Evolutionary conservation across 345 rosid species (phyloP), one percentile per base, ranked within the genome.

Genomic region (Eucalyptus pumila): DNA sequence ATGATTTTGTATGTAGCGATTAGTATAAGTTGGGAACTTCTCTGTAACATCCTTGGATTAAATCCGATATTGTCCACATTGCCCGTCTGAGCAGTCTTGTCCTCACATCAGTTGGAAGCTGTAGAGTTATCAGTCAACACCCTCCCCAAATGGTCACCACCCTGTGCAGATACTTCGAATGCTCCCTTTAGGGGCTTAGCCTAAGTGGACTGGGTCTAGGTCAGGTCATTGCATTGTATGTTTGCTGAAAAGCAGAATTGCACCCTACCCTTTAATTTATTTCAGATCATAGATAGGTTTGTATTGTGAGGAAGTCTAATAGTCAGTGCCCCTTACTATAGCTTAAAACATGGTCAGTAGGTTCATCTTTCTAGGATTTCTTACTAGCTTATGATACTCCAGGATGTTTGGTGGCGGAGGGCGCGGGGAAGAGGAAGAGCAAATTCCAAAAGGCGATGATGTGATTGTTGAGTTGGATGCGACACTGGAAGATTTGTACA

Each of bases 371-470:
- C 30, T n/a, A 19, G 40, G 27, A 87, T 15, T 60, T 48, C 44
- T 69, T 16, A 47, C 32, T 90, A 76, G 52, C 54, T 21, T 90
- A 21, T 76, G 85, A 21, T 19, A 85, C 88, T 86, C 37, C 87
- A 98, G 99, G 87, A 93, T 98, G 91, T 97, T 98, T 93, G 98
- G 98, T 44, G 97, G 99, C 81, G 98, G 99, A 87, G 96, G 97
- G 49, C 89, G 89, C 2, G 87, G 21, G 91, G 99, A 98, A 92
- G 99, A 97, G 94, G 99, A 98, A 94, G 99, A 98, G 92, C 96
- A 86, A 91, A 90, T 97, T 86, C 94, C 87, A 51, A 98, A 94
- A 91, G 99, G 99, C 48, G 99, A 98, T 94, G 99, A 98, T 87
- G 98, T 98, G 86, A 93, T 96, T 93, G 98, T 98, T 87, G 99